Base-by-base conservation (phyloP, 1,284 basidiomycete genomes). In the Naganishia liquefaciens region DNA sequence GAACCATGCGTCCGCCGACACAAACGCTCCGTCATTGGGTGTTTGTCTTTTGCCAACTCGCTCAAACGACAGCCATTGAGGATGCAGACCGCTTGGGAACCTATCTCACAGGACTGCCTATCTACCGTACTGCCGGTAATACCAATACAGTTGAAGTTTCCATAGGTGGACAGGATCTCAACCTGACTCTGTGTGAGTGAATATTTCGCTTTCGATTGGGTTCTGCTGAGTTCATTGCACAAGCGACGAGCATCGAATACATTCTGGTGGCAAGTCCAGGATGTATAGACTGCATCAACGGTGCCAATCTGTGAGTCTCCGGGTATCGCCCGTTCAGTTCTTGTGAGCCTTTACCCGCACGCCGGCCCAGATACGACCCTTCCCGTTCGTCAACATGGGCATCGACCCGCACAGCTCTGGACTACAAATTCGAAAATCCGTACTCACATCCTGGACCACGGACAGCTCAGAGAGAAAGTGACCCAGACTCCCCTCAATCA, bases 201-300 rank as follows among this genome's bases (percentile, higher is more conserved):
- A 39, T 40, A 10, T 2, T 52, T 21, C 5, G 17, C 15, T 0
- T n/a, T 9, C 33, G 33, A 13, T 37, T 10, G 33, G 7, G 6
- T 49, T 1, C 28, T 11, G 37, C 6, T 19, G 30, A 39, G 21
- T n/a, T 6, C 6, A 23, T 4, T 46, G 28, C 23, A 19, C 4
- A 55, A 76, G 75, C 75, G 19, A 75, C 74, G 2, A 75, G 73
- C 63, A 71, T 75, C n/a, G 69, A 72, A 17, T 75, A 74, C 58
- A 28, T 75, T n/a, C 55, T 74, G 52, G 69, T 76, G 10, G 71
- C 70, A 28, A 60, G 70, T 6, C 62, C 62, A 1, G 62, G 64
- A 0, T 76, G 75, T 64, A 55, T 58, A 11, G 54, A 65, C n/a
- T 75, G 75, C 62, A 57, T 66, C 3, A 25, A 67, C 5, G 57